A percentile compares a stretch with the other conserved stretches of the same genome.
phyloP scores from a whole-genome alignment of 2,329 filamentous ascomycete genomes.

The Verticillium zaregamsianum region DNA sequence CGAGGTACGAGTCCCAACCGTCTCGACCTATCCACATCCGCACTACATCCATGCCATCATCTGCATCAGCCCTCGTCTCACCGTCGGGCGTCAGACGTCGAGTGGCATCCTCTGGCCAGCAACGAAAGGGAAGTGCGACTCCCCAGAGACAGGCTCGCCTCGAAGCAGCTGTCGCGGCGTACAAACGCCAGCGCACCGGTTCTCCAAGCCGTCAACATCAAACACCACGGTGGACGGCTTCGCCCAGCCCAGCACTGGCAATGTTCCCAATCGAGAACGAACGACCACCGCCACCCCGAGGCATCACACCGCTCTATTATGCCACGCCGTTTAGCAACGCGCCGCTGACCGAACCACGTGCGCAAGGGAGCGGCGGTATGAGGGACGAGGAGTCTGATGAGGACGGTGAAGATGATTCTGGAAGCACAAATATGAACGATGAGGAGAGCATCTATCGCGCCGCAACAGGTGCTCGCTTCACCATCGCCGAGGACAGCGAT shows the following conservation, averaged over 20 bases:
- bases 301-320: constrained; percentile 63
- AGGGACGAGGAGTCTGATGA: constrained; percentile 16
- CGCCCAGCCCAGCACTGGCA: constrained; percentile 37
- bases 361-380: constrained; percentile 7
- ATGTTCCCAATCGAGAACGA: constrained; percentile 21
- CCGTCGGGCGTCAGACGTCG: constrained; percentile 38
- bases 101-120: constrained; percentile 36
- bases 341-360: constrained; percentile 37
- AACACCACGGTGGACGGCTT: constrained; percentile 53
- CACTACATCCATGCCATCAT: constrained; percentile 47
- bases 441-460: constrained; percentile 15
- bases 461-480: neutral
- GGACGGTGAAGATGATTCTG: constrained; percentile 20
- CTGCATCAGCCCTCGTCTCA: constrained; percentile 31
- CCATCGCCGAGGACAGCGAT: constrained; percentile 21
- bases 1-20: constrained; percentile 33
- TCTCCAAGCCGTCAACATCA: constrained; percentile 52
- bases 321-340: constrained; percentile 70
- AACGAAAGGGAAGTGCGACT: constrained; percentile 1
- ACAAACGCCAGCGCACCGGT: constrained; percentile 48
- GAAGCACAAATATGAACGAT: constrained; percentile 22
- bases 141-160: constrained; percentile 12
- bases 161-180: constrained; percentile 15
- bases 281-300: constrained; percentile 28
- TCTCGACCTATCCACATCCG: constrained; percentile 46